Percentiles rank a stretch among this genome's conserved stretches.
phyloP scores from a whole-genome alignment of 495 filamentous ascomycete genomes.

The Mytilinidion resinicola region DNA sequence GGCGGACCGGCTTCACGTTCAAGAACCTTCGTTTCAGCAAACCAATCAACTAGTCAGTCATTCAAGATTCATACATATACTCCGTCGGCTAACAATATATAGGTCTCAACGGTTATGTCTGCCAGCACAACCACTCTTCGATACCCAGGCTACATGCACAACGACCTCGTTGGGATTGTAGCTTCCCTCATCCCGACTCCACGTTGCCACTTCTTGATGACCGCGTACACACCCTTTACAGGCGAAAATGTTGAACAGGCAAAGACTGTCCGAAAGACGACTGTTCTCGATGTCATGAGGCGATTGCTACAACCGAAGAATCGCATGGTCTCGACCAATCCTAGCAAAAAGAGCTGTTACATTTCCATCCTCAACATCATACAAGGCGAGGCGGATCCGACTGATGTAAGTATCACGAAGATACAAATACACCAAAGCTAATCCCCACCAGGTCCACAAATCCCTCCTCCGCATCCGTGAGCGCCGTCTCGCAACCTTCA shows the following conservation, averaged over 20 bases:
- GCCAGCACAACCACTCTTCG: constrained; percentile 92
- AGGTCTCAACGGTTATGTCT: constrained; percentile 91
- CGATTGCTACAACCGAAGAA: constrained; percentile 95
- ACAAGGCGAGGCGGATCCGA: constrained; percentile 94
- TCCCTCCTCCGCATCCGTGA: constrained; percentile 93
- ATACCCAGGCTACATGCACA: constrained; percentile 99
- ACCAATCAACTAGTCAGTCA: constrained; percentile 75
- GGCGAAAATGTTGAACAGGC: constrained; percentile 92
- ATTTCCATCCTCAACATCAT: constrained; percentile 99
- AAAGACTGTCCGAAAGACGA: constrained; percentile 95
- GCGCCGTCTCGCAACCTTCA: constrained; percentile 88
- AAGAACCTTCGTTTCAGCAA: constrained; percentile 90
- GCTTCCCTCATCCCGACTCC: constrained; percentile 94
- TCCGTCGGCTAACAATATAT: background rate
- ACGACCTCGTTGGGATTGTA: constrained; percentile 93
- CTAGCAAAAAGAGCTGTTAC: constrained; percentile 95
- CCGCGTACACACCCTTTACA: constrained; percentile 95
- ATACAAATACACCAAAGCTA: background rate
- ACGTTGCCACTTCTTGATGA: constrained; percentile 96
- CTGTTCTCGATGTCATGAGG: constrained; percentile 95
- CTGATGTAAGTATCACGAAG: constrained; percentile 54
- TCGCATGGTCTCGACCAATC: constrained; percentile 94
- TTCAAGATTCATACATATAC: constrained; percentile 29
- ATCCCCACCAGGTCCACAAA: constrained; percentile 64
- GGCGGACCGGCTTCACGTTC: constrained; percentile 86